Percentiles rank a stretch among this genome's conserved stretches.
Evolutionary conservation across 2,329 filamentous ascomycete species (phyloP).

Genomic region (Epichloe brachyelytri): DNA sequence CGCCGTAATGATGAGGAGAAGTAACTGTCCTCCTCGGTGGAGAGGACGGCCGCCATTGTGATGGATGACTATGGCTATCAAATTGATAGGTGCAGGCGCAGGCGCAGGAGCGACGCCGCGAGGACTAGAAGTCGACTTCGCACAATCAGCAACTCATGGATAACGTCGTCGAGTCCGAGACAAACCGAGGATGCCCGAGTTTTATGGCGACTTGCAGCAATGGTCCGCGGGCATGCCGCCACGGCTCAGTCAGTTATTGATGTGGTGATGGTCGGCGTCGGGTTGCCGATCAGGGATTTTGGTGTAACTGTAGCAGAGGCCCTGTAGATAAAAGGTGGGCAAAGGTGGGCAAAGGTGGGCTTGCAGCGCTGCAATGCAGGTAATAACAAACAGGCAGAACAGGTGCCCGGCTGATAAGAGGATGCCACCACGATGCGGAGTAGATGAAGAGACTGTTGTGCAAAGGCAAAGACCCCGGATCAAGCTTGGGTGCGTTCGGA

Average conservation of each 20-base stretch:
- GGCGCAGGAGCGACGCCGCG: not conserved
- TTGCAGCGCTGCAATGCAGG: not conserved
- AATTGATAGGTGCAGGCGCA: not conserved
- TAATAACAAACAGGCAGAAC: not conserved
- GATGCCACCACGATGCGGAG: not conserved
- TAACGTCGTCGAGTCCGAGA: not conserved
- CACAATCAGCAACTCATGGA: constrained; percentile 1
- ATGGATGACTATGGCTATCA: not conserved
- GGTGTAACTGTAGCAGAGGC: not conserved
- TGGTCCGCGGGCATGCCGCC: not conserved
- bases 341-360: not conserved
- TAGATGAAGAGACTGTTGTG: not conserved
- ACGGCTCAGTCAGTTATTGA: not conserved
- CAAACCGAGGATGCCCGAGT: not conserved
- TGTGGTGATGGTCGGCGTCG: not conserved
- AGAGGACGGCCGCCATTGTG: constrained; percentile 43
- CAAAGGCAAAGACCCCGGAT: not conserved
- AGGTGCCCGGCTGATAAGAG: not conserved
- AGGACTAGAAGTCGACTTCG: not conserved
- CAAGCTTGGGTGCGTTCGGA: not conserved
- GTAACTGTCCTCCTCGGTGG: constrained; percentile 43
- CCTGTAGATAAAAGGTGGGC: not conserved
- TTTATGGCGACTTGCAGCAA: not conserved
- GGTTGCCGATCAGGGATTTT: not conserved
- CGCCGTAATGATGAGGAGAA: constrained; percentile 44